Conservation (phyloP, 2,329 filamentous ascomycete genomes). For the Pseudopyrenochaeta lycopersici region DNA sequence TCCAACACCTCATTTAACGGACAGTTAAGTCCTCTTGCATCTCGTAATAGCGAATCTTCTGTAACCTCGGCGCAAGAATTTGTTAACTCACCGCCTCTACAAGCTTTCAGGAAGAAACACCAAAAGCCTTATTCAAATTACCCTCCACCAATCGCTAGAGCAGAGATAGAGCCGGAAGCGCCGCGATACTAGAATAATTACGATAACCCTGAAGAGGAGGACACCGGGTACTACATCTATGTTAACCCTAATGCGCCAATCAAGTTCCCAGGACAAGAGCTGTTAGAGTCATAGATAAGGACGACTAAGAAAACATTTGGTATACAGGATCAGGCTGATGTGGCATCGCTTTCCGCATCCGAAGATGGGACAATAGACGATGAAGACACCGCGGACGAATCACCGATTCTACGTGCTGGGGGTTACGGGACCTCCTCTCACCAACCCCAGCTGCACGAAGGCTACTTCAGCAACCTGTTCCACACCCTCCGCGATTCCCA, state of each 20-base stretch:
- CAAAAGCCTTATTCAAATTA: conserved; percentile 42
- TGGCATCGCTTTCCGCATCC: conserved; percentile 38
- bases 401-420: conserved; percentile 37
- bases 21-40: conserved; percentile 39
- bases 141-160: conserved; percentile 24
- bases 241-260: conserved; percentile 72
- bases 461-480: conserved; percentile 46
- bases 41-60: conserved; percentile 44
- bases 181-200: conserved; percentile 84
- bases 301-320: conserved; percentile 38
- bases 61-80: conserved; percentile 46
- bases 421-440: conserved; percentile 57
- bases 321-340: conserved; percentile 26
- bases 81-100: conserved; percentile 50
- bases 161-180: conserved; percentile 26
- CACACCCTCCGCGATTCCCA: conserved; percentile 31
- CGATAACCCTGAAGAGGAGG: conserved; percentile 74
- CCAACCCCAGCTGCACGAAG: conserved; percentile 11
- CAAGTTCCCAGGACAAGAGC: conserved; percentile 70
- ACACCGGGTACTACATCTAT: conserved; percentile 75
- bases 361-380: conserved; percentile 60
- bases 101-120: conserved; percentile 55
- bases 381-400: conserved; percentile 60
- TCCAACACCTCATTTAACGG: conserved; percentile 52
- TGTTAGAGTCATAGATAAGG: conserved; percentile 57